A percentile compares a stretch with the other conserved stretches of the same genome.
Conservation (phyloP, 2,329 filamentous ascomycete genomes). For the Xylaria sp. region DNA sequence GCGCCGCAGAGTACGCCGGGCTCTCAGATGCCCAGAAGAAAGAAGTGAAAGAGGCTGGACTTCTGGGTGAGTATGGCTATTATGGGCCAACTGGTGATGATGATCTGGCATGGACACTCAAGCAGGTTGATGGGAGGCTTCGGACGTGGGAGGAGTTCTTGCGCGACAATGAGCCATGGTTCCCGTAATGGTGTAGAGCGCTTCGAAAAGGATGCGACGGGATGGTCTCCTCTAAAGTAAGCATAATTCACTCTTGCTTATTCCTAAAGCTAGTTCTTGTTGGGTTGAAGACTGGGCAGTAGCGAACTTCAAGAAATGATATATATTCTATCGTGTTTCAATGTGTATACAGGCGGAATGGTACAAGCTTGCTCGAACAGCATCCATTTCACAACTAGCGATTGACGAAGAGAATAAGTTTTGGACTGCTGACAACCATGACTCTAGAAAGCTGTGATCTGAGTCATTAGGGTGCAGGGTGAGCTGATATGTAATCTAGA, state of each 20-base stretch:
- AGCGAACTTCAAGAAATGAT: neutral
- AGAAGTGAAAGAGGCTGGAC: neutral
- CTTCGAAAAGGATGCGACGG: no score
- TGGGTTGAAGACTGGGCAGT: no score
- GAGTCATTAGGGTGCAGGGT: neutral
- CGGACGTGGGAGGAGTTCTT: neutral
- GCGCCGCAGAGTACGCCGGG: neutral
- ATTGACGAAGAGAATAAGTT: neutral
- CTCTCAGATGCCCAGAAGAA: neutral
- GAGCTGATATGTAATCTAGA: neutral
- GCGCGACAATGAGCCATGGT: neutral
- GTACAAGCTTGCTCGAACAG: neutral
- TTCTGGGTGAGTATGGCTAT: neutral
- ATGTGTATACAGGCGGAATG: neutral
- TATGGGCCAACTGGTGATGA: conserved; percentile 4
- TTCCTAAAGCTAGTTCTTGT: no score
- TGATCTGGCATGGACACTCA: conserved; percentile 1
- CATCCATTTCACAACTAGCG: neutral
- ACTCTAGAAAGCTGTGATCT: no score
- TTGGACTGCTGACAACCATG: neutral
- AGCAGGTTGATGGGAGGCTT: neutral
- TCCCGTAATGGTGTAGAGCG: neutral
- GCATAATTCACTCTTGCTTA: no score
- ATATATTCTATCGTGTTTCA: neutral
- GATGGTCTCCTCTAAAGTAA: no score